Base-by-base conservation (phyloP, 164 flowering plant genomes). In the Aristolochia contorta region DNA sequence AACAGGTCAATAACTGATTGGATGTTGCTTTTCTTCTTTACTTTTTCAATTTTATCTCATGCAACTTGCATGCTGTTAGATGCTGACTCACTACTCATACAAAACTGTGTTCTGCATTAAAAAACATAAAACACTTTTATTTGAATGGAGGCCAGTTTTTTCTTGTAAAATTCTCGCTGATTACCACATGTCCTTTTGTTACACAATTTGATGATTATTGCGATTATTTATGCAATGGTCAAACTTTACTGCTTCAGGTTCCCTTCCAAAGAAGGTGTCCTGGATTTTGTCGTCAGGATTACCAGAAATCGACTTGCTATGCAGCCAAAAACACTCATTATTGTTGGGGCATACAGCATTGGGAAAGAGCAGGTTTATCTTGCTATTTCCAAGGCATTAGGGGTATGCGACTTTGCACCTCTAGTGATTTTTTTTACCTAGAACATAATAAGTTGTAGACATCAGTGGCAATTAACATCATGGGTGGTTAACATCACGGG, bases 321-420 rank as follows among this genome's bases (percentile, higher is more conserved):
- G 72, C 85, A 82, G 64, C 86, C 86, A 47, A 87, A 72, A 69
- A 81, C 90, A 27, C 83, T 84, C 47, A 58, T 87, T 41, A 66
- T 83, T 67, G 90, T 84, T 68, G 90, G 90, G n/a, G 84, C 89
- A 30, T 87, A 87, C 67, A 87, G 88, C 77, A 87, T 87, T 23
- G 94, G 94, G 16, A 87, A 87, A 71, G 94, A 87, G 61, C 69
- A 83, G 63, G 89, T 87, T 30, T 84, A 82, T 64, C 80, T 80
- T 59, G 77, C 89, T 19, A 76, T 84, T 70, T 75, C 94, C 6
- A 65, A 82, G 77, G 87, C 89, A 46, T 69, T 84, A 64, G 75
- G 78, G 82, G 88, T 83, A 77, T 65, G 75, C 10, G 46, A 32
- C 1, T 56, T 56, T 33, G 19, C 16, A 23, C 47, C 47, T 56